These are phyloP conservation scores for Epichloe uncinata DNA, from an alignment of 2,329 filamentous ascomycete species.

Conservation along the genomic window DNA sequence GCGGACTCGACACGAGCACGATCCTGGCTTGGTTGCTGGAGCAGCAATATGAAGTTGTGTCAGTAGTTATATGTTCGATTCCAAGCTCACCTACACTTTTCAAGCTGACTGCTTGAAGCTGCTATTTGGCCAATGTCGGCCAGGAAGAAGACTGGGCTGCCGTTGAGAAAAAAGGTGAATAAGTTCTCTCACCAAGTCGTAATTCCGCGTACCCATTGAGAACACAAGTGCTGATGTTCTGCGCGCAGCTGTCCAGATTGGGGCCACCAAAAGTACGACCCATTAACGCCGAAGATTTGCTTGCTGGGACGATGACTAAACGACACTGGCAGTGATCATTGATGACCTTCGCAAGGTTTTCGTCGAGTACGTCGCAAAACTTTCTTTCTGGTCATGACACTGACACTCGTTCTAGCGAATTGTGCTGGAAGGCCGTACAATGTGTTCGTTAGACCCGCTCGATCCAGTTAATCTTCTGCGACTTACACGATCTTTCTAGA, in stretches of 20 bases:
- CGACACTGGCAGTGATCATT: conserved; percentile 27
- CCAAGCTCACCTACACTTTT: conserved; percentile 42
- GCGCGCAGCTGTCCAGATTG: background rate
- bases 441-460: conserved; percentile 1
- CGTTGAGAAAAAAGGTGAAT: conserved; percentile 55
- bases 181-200: conserved; percentile 17
- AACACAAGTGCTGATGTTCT: background rate
- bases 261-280: background rate
- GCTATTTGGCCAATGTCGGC: conserved; percentile 21
- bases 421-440: conserved; percentile 64
- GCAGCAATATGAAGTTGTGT: conserved; percentile 13
- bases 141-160: conserved; percentile 59
- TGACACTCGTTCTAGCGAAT: conserved; percentile 22
- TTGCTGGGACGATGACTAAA: background rate
- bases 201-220: background rate
- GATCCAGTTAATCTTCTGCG: background rate
- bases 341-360: conserved; percentile 57
- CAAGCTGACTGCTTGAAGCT: background rate
- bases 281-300: background rate
- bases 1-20: conserved; percentile 27
- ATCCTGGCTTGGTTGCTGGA: conserved; percentile 28
- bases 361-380: conserved; percentile 35
- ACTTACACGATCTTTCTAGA: conserved; percentile 11
- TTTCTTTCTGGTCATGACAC: background rate
- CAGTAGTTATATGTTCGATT: background rate